Conservation (phyloP, 176 grass and related monocot species). For the Eragrostis nindensis region DNA sequence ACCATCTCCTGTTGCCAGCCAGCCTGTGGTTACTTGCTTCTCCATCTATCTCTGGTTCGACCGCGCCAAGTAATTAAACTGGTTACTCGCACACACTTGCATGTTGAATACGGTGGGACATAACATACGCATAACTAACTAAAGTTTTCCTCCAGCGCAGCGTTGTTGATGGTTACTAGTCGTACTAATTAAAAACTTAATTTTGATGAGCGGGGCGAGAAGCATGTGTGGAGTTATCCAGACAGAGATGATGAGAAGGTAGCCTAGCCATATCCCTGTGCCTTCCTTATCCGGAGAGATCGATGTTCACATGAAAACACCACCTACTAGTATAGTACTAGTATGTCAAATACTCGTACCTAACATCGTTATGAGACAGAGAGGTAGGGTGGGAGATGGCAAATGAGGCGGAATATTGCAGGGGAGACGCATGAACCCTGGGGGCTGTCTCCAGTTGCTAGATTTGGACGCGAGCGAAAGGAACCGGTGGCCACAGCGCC, state of each 20-base stretch:
- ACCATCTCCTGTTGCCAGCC: neutral
- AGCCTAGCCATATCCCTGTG: too few relatives aligned
- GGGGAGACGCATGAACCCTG: constrained; percentile 27
- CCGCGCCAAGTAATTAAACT: neutral
- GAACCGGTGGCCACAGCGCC: neutral
- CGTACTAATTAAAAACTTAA: too few relatives aligned
- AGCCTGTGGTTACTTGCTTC: neutral
- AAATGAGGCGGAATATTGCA: neutral
- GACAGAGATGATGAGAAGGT: constrained; percentile 6
- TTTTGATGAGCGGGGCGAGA: too few relatives aligned
- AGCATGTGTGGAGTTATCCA: neutral
- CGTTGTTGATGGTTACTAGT: too few relatives aligned
- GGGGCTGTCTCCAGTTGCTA: neutral
- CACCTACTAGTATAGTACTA: too few relatives aligned
- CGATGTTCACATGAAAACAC: constrained; percentile 24
- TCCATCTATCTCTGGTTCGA: neutral
- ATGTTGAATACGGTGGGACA: neutral
- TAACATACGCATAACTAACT: neutral
- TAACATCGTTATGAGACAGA: neutral
- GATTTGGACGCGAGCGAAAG: constrained; percentile 39
- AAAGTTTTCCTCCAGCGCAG: too few relatives aligned
- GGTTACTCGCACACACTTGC: neutral
- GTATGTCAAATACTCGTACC: neutral
- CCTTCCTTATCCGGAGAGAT: neutral
- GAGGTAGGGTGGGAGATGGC: neutral